Evolutionary conservation across 768 basidiomycete genomes (phyloP), one percentile per base, ranked within the genome.

Genomic region (Trametes coccinea): DNA sequence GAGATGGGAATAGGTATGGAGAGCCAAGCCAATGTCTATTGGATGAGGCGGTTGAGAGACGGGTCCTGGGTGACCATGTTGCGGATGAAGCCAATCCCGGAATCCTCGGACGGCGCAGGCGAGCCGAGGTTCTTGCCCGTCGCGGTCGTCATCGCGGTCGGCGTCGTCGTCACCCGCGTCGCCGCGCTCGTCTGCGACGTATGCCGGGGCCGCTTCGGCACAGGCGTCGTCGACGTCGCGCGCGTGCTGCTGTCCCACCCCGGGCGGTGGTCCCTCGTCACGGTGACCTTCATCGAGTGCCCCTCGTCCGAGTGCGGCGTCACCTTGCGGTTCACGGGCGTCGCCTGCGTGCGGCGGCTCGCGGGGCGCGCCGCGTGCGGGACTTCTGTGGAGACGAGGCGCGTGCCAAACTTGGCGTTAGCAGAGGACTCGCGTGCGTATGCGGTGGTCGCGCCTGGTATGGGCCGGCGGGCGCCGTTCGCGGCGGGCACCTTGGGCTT

Each of bases 371-470:
- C 66, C 48, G 74, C 73, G 31, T 65, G 56, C 10, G 73, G 71
- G 2, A 80, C 74, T 44, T 91, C 88, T 49, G 79, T 82, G 27
- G 89, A 84, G 48, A 95, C 78, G 40, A 95, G 78, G 16, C 95
- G 85, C 44, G 86, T 84, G 22, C 93, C 95, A 75, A 97, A 96
- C 74, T 97, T 97, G 61, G 94, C 95, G 69, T 94, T 92, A 16
- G 92, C 92, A 53, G 89, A 90, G 7, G 91, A 92, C 74, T 92
- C 89, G 53, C 90, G 80, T 8, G 84, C 87, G 67, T 91, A 92
- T 11, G 87, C 82, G 16, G 85, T 80, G 13, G 78, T 73, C 49
- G 74, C 67, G 30, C 74, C 74, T 66, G 67, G 81, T 69, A 69
- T 76, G 67, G 65, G 72, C 46, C 78, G 74, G 53, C 79, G 75